A percentile compares a stretch with the other conserved stretches of the same genome.
These are phyloP conservation scores for Ogataea ganodermae DNA, from an alignment of 805 yeast genomes.

Conservation along the genomic window DNA sequence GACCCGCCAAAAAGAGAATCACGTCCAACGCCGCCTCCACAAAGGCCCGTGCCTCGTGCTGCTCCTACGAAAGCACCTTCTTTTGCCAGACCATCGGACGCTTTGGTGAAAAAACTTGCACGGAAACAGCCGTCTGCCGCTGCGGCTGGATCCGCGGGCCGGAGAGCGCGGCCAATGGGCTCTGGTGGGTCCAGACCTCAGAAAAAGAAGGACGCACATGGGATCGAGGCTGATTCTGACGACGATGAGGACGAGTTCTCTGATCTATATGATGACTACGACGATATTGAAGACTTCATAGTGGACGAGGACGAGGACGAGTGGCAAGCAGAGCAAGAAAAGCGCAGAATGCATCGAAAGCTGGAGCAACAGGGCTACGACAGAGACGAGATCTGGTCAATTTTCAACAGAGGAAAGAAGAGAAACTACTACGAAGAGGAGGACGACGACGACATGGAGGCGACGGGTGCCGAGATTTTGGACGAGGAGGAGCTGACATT, in stretches of 20 bases:
- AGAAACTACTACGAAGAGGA: slow-evolving; percentile 49
- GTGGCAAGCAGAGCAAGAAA: slow-evolving; percentile 2
- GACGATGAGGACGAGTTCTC: slow-evolving; percentile 34
- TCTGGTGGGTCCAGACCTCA: slow-evolving; percentile 1
- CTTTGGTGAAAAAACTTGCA: slow-evolving; percentile 48
- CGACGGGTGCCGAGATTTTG: slow-evolving; percentile 84
- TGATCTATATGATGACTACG: slow-evolving; percentile 45
- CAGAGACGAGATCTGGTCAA: slow-evolving; percentile 86
- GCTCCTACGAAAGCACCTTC: slow-evolving; percentile 8
- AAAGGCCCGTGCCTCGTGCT: slow-evolving; percentile 1
- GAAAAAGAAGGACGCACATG: slow-evolving; percentile 26
- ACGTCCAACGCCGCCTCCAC: neutral
- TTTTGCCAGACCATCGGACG: slow-evolving; percentile 59
- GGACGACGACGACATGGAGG: slow-evolving; percentile 83
- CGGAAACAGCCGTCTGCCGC: slow-evolving; percentile 26
- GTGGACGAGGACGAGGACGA: slow-evolving; percentile 57
- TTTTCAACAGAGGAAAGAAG: slow-evolving; percentile 68
- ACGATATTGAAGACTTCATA: slow-evolving; percentile 59
- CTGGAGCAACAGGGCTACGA: slow-evolving; percentile 53
- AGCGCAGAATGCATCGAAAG: slow-evolving; percentile 11
- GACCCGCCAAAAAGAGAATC: neutral
- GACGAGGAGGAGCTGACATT: slow-evolving; percentile 78
- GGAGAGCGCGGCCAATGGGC: neutral
- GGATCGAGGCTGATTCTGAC: slow-evolving; percentile 32
- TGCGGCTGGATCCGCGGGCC: slow-evolving; percentile 1